Evolutionary conservation across 331 rosid genomes (phyloP).

Genomic region (Dryas integrifolia): DNA sequence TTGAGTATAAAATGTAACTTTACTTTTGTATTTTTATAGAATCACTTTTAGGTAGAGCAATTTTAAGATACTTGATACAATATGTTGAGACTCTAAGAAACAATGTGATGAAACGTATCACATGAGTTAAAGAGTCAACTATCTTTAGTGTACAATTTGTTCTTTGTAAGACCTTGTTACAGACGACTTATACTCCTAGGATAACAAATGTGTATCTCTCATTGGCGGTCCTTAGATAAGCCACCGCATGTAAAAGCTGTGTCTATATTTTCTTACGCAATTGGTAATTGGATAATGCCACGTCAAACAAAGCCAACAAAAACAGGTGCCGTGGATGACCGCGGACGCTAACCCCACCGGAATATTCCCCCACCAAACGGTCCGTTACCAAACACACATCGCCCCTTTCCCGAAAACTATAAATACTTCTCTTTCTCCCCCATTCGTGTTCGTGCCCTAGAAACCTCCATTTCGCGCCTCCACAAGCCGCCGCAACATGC

Average conservation of each 20-base stretch:
- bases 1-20: too few relatives aligned
- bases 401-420: slow-evolving; percentile 99
- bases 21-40: too few relatives aligned
- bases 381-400: slow-evolving; percentile 31
- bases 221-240: neutral
- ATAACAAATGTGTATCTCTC: neutral
- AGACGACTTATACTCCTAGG: neutral
- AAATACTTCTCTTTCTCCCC: slow-evolving; percentile 56
- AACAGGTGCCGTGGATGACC: slow-evolving; percentile 4
- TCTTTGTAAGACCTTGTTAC: too few relatives aligned
- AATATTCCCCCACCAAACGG: slow-evolving; percentile 61
- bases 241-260: neutral
- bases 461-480: slow-evolving; percentile 38
- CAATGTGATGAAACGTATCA: too few relatives aligned
- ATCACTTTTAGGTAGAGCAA: too few relatives aligned
- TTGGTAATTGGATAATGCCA: slow-evolving; percentile 49
- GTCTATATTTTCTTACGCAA: neutral
- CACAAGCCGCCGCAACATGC: slow-evolving; percentile 84
- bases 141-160: too few relatives aligned
- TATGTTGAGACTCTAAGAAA: too few relatives aligned
- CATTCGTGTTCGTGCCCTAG: slow-evolving; percentile 64
- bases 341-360: slow-evolving; percentile 52
- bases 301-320: slow-evolving; percentile 27
- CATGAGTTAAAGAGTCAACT: too few relatives aligned
- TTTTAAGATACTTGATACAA: too few relatives aligned